A percentile compares a stretch with the other conserved stretches of the same genome.
phyloP scores from a whole-genome alignment of 306 rosid genomes.

The Crotalaria pallida region DNA sequence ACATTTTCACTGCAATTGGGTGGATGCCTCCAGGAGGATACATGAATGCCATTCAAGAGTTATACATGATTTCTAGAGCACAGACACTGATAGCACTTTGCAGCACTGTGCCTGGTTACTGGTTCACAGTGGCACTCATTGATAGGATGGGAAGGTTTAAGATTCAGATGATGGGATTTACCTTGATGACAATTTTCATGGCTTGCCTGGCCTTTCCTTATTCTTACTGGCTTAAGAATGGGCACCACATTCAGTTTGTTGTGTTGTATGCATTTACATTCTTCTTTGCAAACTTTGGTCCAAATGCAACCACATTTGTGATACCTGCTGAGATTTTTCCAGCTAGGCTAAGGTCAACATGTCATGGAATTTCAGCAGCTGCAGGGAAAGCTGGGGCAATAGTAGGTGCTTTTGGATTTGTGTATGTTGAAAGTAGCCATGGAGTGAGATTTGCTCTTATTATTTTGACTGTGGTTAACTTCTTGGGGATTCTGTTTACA shows the following conservation, averaged over 20 bases:
- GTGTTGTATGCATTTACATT: constrained; percentile 75
- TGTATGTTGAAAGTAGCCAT: constrained; percentile 43
- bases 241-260: constrained; percentile 66
- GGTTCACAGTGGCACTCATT: constrained; percentile 80
- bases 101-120: constrained; percentile 85
- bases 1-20: constrained; percentile 74
- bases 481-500: constrained; percentile 56
- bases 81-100: constrained; percentile 85
- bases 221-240: constrained; percentile 60
- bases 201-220: constrained; percentile 81
- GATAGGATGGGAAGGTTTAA: constrained; percentile 62
- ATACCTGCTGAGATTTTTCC: constrained; percentile 92
- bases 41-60: constrained; percentile 77
- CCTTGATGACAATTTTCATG: constrained; percentile 91
- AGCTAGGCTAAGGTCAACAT: constrained; percentile 71
- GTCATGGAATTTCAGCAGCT: constrained; percentile 89
- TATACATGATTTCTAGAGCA: constrained; percentile 64
- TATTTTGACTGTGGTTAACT: constrained; percentile 51
- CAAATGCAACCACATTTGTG: constrained; percentile 74
- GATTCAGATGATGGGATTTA: constrained; percentile 74
- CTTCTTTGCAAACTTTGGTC: constrained; percentile 88
- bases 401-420: constrained; percentile 78
- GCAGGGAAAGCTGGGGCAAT: constrained; percentile 88
- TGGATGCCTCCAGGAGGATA: constrained; percentile 68
- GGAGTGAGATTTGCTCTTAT: constrained; percentile 59